Evolutionary conservation across 495 filamentous ascomycete species (phyloP), one percentile per base, ranked within the genome.

Genomic region (Podospora fimiseda): DNA sequence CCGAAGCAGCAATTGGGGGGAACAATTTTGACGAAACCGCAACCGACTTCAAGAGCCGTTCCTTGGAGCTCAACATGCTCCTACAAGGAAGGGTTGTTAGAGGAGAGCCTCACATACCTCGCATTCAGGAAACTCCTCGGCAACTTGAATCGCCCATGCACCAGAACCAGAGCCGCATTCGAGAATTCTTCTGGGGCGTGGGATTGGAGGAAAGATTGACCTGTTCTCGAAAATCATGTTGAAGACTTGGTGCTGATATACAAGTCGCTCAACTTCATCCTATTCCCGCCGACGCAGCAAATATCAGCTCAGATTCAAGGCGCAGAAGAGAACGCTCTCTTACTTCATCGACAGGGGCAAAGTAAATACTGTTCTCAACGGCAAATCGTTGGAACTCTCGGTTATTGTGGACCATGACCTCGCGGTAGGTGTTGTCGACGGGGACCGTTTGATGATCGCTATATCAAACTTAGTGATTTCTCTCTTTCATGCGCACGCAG

Each of bases 271-370:
- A 53, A 84, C 80, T 71, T 96, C 92, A 59, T 85, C 84, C 92
- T 97, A 56, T 59, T 49, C 54, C 55, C 1, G 15, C 21, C 52
- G 49, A 55, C 36, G 38, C 53, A 46, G 38, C 27, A 33, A 11
- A 11, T 33, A 33, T 45, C 41, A 57, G 51, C 9, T 15, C 24
- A 5, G 24, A 46, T 24, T 40, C 50, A 53, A 16, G 43, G 54
- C 54, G 36, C 43, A 40, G 49, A 33, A 24, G n/a, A 52, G 48
- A 45, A 48, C 23, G 49, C 48, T 48, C 23, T 63, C 73, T 66
- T 76, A 94, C 92, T 73, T 92, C 86, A 69, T 97, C 92, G 18
- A 93, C 75, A 1, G 92, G 92, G 27, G 83, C 82, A 57, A 89
- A 86, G 60, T 89, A 91, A 56, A 84, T 81, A 33, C 72, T 73